Evolutionary conservation across 176 grass and related monocot genomes (phyloP).

Genomic region (Tuctoria greenei): DNA sequence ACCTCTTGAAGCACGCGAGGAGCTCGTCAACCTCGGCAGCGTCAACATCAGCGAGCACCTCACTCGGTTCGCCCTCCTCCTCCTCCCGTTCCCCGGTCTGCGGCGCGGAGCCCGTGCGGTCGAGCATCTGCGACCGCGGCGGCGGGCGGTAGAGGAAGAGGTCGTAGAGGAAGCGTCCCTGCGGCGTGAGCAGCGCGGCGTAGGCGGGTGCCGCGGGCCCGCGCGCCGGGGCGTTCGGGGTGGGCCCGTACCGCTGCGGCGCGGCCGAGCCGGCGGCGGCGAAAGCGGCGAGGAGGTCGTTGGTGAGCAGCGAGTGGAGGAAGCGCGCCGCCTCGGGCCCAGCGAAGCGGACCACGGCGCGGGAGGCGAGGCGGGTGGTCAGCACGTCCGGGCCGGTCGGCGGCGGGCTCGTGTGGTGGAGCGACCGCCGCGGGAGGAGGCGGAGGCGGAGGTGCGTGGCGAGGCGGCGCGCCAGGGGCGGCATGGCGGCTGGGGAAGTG

Average conservation of each 20-base stretch:
- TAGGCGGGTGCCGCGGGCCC: constrained; percentile 49
- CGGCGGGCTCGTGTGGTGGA: constrained; percentile 22
- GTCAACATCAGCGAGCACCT: constrained; percentile 80
- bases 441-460: not conserved
- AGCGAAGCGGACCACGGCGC: constrained; percentile 75
- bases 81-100: constrained; percentile 43
- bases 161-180: constrained; percentile 90
- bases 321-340: constrained; percentile 74
- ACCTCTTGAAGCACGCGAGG: constrained; percentile 74
- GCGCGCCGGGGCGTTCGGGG: constrained; percentile 57
- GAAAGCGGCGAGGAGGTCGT: constrained; percentile 52
- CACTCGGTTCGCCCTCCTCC: not conserved
- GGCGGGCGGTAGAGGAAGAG: constrained; percentile 76
- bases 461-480: constrained; percentile 44
- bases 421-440: not conserved
- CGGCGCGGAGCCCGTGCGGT: constrained; percentile 63
- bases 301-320: constrained; percentile 90
- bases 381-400: constrained; percentile 37
- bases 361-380: constrained; percentile 62
- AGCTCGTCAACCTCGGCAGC: constrained; percentile 67
- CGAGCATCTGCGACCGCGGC: constrained; percentile 52
- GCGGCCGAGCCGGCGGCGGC: not conserved
- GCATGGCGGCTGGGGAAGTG: constrained; percentile 11
- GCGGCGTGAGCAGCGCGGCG: constrained; percentile 82
- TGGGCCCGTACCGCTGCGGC: constrained; percentile 46